Evolutionary conservation across 2,329 filamentous ascomycete species (phyloP).

Genomic region (Colletotrichum musae): DNA sequence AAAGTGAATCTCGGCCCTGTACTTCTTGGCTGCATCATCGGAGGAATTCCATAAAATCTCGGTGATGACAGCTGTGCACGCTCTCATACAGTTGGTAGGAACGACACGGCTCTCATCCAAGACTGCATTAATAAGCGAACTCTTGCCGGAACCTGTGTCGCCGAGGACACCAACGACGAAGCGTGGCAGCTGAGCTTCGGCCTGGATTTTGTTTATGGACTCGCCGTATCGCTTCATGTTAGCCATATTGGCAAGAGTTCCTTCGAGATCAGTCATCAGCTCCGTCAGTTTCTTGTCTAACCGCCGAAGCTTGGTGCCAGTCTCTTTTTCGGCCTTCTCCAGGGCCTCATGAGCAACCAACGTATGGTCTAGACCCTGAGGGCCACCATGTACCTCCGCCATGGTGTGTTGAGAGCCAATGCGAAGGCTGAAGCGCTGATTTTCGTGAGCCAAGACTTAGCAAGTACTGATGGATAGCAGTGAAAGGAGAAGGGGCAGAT

Average conservation of each 20-base stretch:
- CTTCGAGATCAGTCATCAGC: background rate
- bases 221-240: constrained; percentile 10
- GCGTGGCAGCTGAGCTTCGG: constrained; percentile 49
- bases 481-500: too few species aligned
- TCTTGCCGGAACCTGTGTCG: constrained; percentile 74
- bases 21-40: constrained; percentile 52
- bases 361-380: background rate
- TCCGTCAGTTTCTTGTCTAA: background rate
- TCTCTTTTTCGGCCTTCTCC: constrained; percentile 3
- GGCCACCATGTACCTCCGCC: too few species aligned
- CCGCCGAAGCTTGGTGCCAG: background rate
- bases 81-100: constrained; percentile 66
- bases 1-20: constrained; percentile 72
- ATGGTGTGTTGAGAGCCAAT: too few species aligned
- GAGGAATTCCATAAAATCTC: constrained; percentile 71
- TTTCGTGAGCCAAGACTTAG: background rate
- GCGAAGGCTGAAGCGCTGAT: background rate
- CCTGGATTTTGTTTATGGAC: constrained; percentile 28
- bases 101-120: constrained; percentile 70
- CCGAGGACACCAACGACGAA: constrained; percentile 71
- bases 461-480: too few species aligned
- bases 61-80: constrained; percentile 73
- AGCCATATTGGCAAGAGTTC: background rate
- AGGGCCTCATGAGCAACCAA: constrained; percentile 12
- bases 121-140: constrained; percentile 74